Evolutionary conservation across 1,284 basidiomycete genomes (phyloP), one percentile per base, ranked within the genome.

Genomic region (Boletellus sp.): DNA sequence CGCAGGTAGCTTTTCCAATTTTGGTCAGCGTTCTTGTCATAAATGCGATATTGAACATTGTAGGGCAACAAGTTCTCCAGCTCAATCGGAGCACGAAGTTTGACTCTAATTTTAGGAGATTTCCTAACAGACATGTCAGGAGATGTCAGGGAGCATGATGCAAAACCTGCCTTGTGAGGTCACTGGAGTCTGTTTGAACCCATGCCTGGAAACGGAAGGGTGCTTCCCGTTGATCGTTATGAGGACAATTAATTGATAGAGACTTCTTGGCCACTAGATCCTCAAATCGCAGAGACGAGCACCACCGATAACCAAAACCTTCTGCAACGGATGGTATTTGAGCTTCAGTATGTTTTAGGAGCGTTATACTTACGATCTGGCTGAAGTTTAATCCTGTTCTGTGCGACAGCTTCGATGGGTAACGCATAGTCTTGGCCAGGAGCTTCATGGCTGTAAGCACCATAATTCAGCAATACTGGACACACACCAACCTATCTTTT

Each of bases 191-290:
- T 50, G 85, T 90, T 56, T 93, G 83, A 3, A 91, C 89, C 79
- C 89, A 97, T 13, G 90, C 89, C 67, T 98, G 96, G 76, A 99
- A 94, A 39, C 93, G 86, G 79, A 99, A 99, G 1, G 94, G 85
- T 7, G 94, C 91, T 67, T 99, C 96, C 47, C 78, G 79, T 1
- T 83, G 76, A 61, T 93, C 86, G 40, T 82, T 79, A 60, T 96
- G 92, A 51, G 88, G 85, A 69, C 97, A 99, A 37, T 83, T 86
- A 51, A 99, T 81, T 1, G 91, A 87, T 48, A 95, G 83, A 30
- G 85, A 83, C 41, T 86, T 87, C 51, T 80, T 82, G n/a, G 83
- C 74, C 40, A 94, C 74, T 4, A 99, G 74, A 59, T 97, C 95
- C 62, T 97, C 93, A 85, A 94, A 97, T 50, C 89, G 82, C 49